Evolutionary conservation across 352 stramenopile species (phyloP), one percentile per base, ranked within the genome.

Genomic region (Phytophthora melonis): DNA sequence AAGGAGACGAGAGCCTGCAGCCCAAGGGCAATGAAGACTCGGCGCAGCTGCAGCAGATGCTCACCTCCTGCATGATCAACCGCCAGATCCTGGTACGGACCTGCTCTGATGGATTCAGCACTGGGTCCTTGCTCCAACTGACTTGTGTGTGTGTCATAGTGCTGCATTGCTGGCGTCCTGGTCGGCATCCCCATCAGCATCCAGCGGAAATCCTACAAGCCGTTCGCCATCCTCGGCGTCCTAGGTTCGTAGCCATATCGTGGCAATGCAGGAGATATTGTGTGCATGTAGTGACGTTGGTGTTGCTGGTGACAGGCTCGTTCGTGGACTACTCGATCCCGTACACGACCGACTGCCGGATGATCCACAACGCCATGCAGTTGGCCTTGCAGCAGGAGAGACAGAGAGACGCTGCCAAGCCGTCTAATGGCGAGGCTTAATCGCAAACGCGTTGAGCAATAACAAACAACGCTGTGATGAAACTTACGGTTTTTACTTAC

Each of bases 281-380:
- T 45, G 36, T 45, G 36, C 7, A 36, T 45, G 9, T 41, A 41
- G 34, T 30, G 36, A 18, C 36, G 36, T n/a, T 13, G 16, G 36
- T 18, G 36, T 45, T 30, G 36, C 13, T 45, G 13, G 6, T 45
- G 5, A 6, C 39, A 45, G 88, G 88, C 13, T 95, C 88, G 19
- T 95, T 95, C 49, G 81, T 95, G 53, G 88, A 95, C 74, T 95
- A 95, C 71, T 94, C 88, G 66, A 81, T 92, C 49, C 88, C 88
- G 58, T 95, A 95, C 79, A 94, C 87, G 23, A 84, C 82, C 50
- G 87, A 94, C 79, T 94, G 87, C 69, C 80, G 87, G 2, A 82
- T 90, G 66, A 94, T 94, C 68, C 85, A 92, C 70, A 94, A 94
- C 61, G 82, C 87, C 39, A 80, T 94, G 77, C 82, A 92, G 56